Percentiles rank a stretch among this genome's conserved stretches.
Conservation (phyloP, 2,329 filamentous ascomycete genomes). For the Rutstroemia sp. region DNA sequence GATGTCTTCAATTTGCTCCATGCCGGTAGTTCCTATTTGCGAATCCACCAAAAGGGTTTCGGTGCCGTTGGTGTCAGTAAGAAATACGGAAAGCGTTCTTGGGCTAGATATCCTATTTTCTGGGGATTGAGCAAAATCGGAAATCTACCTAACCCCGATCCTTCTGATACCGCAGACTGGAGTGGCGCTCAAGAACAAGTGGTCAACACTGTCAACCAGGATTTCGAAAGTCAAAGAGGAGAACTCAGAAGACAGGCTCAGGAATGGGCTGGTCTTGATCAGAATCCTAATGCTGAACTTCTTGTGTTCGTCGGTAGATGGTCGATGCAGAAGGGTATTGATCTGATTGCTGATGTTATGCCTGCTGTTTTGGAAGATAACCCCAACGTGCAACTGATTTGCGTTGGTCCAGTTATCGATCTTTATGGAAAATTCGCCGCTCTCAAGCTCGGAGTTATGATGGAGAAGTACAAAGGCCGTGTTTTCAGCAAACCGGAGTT, state of each 20-base stretch:
- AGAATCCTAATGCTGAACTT: conserved; percentile 54
- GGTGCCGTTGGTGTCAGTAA: conserved; percentile 61
- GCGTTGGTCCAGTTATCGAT: conserved; percentile 58
- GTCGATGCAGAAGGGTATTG: conserved; percentile 63
- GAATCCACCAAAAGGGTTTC: conserved; percentile 59
- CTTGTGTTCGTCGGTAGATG: conserved; percentile 63
- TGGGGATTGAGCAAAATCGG: conserved; percentile 60
- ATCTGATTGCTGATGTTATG: conserved; percentile 61
- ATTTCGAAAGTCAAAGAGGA: conserved; percentile 45
- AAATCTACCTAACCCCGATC: conserved; percentile 60
- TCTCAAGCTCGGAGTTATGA: conserved; percentile 55
- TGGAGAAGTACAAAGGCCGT: conserved; percentile 54
- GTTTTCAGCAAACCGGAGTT: conserved; percentile 65
- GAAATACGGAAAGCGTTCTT: conserved; percentile 61
- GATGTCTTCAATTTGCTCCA: conserved; percentile 64
- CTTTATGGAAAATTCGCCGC: conserved; percentile 62
- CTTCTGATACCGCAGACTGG: conserved; percentile 49
- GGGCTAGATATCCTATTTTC: conserved; percentile 61
- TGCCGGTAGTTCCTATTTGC: conserved; percentile 53
- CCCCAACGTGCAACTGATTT: conserved; percentile 53
- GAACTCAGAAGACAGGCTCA: conserved; percentile 54
- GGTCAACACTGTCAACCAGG: conserved; percentile 42
- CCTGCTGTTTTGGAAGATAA: conserved; percentile 53
- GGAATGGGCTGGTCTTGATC: conserved; percentile 57
- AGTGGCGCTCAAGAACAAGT: conserved; percentile 45